Evolutionary conservation across 1,284 basidiomycete genomes (phyloP).

Genomic region (Puccinia coronata): DNA sequence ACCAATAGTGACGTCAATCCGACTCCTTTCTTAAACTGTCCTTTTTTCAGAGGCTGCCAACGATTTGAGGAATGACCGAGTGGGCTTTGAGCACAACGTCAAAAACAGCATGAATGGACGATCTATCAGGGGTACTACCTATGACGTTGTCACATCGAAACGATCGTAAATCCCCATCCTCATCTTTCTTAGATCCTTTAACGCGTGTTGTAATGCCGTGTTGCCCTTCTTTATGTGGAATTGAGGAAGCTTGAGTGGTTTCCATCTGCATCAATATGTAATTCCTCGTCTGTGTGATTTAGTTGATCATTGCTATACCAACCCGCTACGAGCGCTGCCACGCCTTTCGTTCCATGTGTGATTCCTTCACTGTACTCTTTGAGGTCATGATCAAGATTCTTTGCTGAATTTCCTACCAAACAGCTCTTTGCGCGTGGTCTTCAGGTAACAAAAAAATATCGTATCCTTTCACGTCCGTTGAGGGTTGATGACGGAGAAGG

Average conservation of each 20-base stretch:
- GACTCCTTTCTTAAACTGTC: conserved; percentile 1
- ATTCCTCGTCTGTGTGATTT: neutral
- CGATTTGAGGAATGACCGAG: conserved; percentile 80
- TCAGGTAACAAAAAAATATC: no score
- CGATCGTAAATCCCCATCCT: neutral
- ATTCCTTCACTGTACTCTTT: neutral
- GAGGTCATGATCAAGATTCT: neutral
- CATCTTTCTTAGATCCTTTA: neutral
- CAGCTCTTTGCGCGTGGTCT: no score
- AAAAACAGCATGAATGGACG: conserved; percentile 78
- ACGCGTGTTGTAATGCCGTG: conserved; percentile 6
- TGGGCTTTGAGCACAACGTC: conserved; percentile 78
- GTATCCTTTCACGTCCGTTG: no score
- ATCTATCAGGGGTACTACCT: conserved; percentile 72
- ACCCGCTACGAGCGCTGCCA: neutral
- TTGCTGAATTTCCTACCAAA: neutral
- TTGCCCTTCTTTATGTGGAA: neutral
- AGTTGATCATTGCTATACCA: neutral
- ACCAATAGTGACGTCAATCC: neutral
- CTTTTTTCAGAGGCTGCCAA: conserved; percentile 78
- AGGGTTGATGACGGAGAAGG: no score
- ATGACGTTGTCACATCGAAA: conserved; percentile 67
- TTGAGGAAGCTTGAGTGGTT: conserved; percentile 4
- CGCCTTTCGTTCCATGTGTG: neutral
- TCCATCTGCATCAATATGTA: neutral